Percentiles rank a stretch among this genome's conserved stretches.
Conservation (phyloP, 1,284 basidiomycete genomes). For the Marasmius fiardii region DNA sequence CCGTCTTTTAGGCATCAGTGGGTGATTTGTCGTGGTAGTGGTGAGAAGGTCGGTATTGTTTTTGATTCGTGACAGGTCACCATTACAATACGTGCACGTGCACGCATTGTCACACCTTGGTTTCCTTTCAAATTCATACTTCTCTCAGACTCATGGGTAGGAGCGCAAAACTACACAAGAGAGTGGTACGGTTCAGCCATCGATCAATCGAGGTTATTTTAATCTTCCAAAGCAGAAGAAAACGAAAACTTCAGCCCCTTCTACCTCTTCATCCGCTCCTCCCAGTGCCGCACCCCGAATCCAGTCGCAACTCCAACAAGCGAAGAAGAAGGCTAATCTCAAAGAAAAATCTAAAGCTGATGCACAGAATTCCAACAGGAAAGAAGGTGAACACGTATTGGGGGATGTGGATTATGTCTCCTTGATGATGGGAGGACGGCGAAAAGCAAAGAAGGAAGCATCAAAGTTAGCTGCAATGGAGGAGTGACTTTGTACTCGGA, state of each 20-base stretch:
- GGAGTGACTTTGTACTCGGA: no score
- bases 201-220: neutral
- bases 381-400: constrained; percentile 43
- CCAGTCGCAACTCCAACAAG: constrained; percentile 12
- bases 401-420: constrained; percentile 77
- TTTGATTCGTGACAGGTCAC: neutral
- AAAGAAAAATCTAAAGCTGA: constrained; percentile 37
- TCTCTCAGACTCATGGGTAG: constrained; percentile 36
- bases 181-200: constrained; percentile 30
- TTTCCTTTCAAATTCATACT: neutral
- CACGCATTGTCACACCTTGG: neutral
- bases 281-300: constrained; percentile 13
- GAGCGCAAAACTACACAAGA: constrained; percentile 48
- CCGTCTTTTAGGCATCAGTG: constrained; percentile 33
- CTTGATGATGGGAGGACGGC: constrained; percentile 66
- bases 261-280: constrained; percentile 14
- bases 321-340: constrained; percentile 41
- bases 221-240: constrained; percentile 26
- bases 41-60: neutral
- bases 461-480: constrained; percentile 38
- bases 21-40: no score
- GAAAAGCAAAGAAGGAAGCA: constrained; percentile 61
- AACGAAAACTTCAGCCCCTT: constrained; percentile 22
- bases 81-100: neutral
- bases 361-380: constrained; percentile 15